Conservation (phyloP, 2,329 filamentous ascomycete genomes). For the Diplodia scrobiculata region DNA sequence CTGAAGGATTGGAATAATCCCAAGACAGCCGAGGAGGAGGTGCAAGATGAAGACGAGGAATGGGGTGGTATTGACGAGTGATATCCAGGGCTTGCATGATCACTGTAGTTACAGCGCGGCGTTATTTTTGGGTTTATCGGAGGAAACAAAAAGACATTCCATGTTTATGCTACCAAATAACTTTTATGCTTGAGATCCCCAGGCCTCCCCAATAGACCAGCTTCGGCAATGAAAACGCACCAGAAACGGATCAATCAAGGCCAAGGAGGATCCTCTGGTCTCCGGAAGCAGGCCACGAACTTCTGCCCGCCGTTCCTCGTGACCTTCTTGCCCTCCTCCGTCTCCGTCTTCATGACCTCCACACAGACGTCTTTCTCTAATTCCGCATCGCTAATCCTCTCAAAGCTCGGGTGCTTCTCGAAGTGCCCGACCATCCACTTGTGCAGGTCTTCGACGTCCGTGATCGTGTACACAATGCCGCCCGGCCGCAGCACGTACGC, state of each 20-base stretch:
- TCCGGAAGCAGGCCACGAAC: slow-evolving; percentile 84
- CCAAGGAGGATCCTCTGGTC: slow-evolving; percentile 79
- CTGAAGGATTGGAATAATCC: slow-evolving; percentile 61
- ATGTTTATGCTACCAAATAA: not conserved
- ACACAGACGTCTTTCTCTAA: slow-evolving; percentile 71
- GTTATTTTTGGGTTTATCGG: slow-evolving; percentile 33
- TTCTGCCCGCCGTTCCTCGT: slow-evolving; percentile 86
- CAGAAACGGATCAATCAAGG: slow-evolving; percentile 39
- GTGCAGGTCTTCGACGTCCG: slow-evolving; percentile 92
- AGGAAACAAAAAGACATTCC: not conserved
- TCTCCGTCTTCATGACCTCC: slow-evolving; percentile 74
- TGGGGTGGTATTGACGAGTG: slow-evolving; percentile 72
- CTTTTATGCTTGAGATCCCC: slow-evolving; percentile 9
- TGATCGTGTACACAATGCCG: slow-evolving; percentile 92
- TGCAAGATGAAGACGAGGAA: slow-evolving; percentile 55
- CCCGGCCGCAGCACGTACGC: slow-evolving; percentile 82
- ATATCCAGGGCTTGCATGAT: slow-evolving; percentile 32
- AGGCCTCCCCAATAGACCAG: slow-evolving; percentile 12
- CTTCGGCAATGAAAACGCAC: not conserved
- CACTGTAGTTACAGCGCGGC: slow-evolving; percentile 37
- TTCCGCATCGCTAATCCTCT: slow-evolving; percentile 69
- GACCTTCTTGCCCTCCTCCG: slow-evolving; percentile 97
- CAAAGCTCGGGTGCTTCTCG: slow-evolving; percentile 74
- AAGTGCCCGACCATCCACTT: slow-evolving; percentile 92
- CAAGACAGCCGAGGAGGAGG: slow-evolving; percentile 42